Base-by-base conservation (phyloP, 306 rosid species). In the Alnus glutinosa region DNA sequence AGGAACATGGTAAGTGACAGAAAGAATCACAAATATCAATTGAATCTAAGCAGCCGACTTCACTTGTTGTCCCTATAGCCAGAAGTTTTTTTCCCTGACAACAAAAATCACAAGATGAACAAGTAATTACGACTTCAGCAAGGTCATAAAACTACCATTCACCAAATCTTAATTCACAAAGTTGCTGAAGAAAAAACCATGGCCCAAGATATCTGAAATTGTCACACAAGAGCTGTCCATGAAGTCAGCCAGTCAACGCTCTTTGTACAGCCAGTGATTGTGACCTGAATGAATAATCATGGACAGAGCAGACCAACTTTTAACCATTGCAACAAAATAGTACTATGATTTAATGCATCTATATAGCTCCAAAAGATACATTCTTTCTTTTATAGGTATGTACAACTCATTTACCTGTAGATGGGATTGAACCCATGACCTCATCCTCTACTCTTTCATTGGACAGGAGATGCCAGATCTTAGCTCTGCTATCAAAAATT, bases 61-160 rank as follows among this genome's bases (percentile, higher is more conserved):
- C 96, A 86, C 99, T 91, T 32, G 97, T 93, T 11, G 99, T 96
- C 55, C 96, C 97, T 72, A 96, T 75, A 69, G 91, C 97, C 88
- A 93, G 83, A 83, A 96, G 98, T 77, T 93, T 96, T 87, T 93
- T 93, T 39, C 97, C 99, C 98, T 96, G 86, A 72, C 82, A 79
- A 77, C 37, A 79, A 59, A 47, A 61, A 71, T 28, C 46, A 39
- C 85, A 48, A 77, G 48, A 47, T 18, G 55, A 55, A 78, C 77
- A 79, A 73, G 50, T 39, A 67, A 78, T 68, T 19, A 67, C 32
- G 55, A 51, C 36, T 66, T 75, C 12, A n/a, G 32, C 9, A 75
- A 68, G 75, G 70, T 71, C 23, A 76, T 64, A 72, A 42, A 42
- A 42, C 46, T 42, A 36, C 14, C 52, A 70, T 44, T 70, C 66